These are phyloP conservation scores for Poa annua DNA, from an alignment of 176 grass and related monocot genomes.

Conservation along the genomic window DNA sequence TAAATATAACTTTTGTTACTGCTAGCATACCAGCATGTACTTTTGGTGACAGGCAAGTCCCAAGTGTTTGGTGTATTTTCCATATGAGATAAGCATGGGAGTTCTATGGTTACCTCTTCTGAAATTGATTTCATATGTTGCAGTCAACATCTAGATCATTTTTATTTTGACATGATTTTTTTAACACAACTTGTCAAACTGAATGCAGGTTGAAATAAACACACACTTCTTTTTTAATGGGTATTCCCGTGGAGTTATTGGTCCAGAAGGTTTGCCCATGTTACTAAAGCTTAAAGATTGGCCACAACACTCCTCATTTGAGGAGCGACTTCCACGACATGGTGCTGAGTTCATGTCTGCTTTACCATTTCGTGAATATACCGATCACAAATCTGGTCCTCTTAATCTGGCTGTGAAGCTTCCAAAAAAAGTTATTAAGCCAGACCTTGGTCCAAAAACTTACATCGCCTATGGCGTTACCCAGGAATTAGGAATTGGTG, in stretches of 20 bases:
- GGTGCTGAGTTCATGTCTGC: constrained; percentile 70
- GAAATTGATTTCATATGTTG: neutral
- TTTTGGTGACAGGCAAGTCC: neutral
- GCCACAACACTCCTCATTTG: constrained; percentile 73
- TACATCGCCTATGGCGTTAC: constrained; percentile 87
- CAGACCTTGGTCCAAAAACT: constrained; percentile 89
- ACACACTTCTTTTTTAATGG: constrained; percentile 71
- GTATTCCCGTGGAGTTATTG: constrained; percentile 56
- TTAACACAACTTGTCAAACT: neutral
- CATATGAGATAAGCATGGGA: neutral
- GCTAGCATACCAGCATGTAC: neutral
- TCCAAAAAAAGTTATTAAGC: constrained; percentile 39
- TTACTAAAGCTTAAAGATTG: constrained; percentile 93
- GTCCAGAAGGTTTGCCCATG: constrained; percentile 43
- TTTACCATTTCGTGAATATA: constrained; percentile 79
- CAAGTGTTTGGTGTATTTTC: neutral
- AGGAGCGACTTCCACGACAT: constrained; percentile 73
- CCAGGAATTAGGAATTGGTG: constrained; percentile 73
- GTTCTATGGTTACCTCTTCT: neutral
- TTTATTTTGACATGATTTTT: constrained; percentile 11
- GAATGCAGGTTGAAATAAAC: constrained; percentile 58
- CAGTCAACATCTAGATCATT: neutral
- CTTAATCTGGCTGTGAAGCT: constrained; percentile 83
- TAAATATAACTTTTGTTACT: neutral
- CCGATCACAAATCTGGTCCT: constrained; percentile 61